Evolutionary conservation across 164 flowering plant species (phyloP).

Genomic region (Vitis labrusca): DNA sequence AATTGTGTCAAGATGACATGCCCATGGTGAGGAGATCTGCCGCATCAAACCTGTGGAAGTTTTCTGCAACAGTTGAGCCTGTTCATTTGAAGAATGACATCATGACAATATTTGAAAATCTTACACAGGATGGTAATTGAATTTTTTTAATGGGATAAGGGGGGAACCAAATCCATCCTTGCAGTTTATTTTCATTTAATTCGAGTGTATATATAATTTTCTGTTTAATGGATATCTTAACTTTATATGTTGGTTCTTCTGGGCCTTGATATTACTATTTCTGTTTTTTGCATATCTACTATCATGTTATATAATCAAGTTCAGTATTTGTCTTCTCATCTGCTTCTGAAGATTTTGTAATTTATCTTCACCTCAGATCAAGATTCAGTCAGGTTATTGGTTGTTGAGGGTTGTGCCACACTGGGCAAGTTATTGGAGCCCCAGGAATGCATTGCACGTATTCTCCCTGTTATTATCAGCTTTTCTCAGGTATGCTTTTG

Average conservation of each 20-base stretch:
- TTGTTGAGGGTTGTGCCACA: conserved; percentile 97
- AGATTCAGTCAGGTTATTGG: conserved; percentile 92
- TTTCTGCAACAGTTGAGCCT: conserved; percentile 92
- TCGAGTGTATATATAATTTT: too few relatives aligned
- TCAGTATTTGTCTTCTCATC: too few relatives aligned
- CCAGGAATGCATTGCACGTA: conserved; percentile 84
- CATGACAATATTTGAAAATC: conserved; percentile 87
- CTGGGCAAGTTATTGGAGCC: conserved; percentile 95
- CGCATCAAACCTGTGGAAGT: conserved; percentile 91
- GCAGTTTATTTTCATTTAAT: too few relatives aligned
- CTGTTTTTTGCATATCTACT: too few relatives aligned
- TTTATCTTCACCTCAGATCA: conserved; percentile 60
- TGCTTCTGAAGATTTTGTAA: too few relatives aligned
- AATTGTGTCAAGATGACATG: conserved; percentile 98
- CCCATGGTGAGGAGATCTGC: conserved; percentile 99
- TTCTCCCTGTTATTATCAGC: conserved; percentile 91
- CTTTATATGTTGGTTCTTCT: too few relatives aligned
- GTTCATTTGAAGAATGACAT: conserved; percentile 78
- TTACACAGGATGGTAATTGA: conserved; percentile 87
- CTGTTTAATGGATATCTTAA: too few relatives aligned
- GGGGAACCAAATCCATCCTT: too few relatives aligned
- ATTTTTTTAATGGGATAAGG: too few relatives aligned
- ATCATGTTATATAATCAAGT: too few relatives aligned
- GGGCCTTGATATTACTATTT: too few relatives aligned
- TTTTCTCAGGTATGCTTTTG: conserved; percentile 75